Evolutionary conservation across 2,329 filamentous ascomycete genomes (phyloP), one percentile per base, ranked within the genome.

Genomic region (Botrytis deweyae): DNA sequence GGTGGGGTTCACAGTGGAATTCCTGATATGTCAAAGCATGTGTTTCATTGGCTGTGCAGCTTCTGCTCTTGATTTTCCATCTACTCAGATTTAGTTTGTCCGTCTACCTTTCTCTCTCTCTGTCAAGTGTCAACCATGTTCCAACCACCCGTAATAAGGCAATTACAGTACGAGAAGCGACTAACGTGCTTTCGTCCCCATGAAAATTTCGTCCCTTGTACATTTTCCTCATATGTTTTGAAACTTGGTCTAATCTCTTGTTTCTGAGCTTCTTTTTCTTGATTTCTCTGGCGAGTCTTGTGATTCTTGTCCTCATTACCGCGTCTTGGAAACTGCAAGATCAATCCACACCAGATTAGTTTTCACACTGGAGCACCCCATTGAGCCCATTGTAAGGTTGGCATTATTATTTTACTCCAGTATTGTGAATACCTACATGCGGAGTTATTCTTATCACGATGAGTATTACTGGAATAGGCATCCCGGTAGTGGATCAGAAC

Each of bases 401-500:
- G 49, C 49, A 69, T 58, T 58, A 69, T 29, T 9, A 29, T 68
- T 42, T 22, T 58, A 20, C 66, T 59, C 66, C 36, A 58, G 36
- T 58, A 44, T 68, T 36, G 46, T 42, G 66, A 38, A 20, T 58
- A 44, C 66, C 49, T 52, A 55, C 9, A 42, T 68, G n/a, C 49
- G n/a, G 38, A 68, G 49, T 58, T 33, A 9, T 68, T 58, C 36
- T 4, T 33, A 58, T 58, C 49, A 42, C 66, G 36, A 59, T 12
- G 9, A 58, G 18, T 42, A 42, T 69, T 42, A 58, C 66, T 58
- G 33, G 4, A 69, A 33, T 58, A 69, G 66, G 66, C 29, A 69
- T 42, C 12, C 66, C 66, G 49, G 66, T 58, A 33, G 66, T 69
- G 49, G 66, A 69, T 58, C 66, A 58, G n/a, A 69, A 67, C 25